Base-by-base conservation (phyloP, 2,329 filamentous ascomycete genomes). In the Arthrinium puccinioides region DNA sequence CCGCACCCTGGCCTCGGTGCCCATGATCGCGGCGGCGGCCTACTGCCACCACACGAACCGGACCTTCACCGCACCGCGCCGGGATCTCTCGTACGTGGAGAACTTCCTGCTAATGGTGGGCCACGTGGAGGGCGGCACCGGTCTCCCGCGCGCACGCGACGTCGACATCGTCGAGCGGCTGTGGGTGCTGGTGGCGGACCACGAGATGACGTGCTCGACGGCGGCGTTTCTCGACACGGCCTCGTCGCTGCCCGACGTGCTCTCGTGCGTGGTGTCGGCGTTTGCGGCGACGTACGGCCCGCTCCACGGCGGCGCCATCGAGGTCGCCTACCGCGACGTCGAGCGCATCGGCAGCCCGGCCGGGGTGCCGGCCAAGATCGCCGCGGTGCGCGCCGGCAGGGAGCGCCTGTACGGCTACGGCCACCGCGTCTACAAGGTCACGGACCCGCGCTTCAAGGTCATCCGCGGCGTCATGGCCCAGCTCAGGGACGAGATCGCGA, bases 141-240 rank as follows among this genome's bases (percentile, higher is more conserved):
- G 42, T 5, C 14, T 36, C 15, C 44, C 45, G 11, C 41, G 39
- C 29, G 33, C 38, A 6, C 37, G 39, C 14, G 41, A 43, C n/a
- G 45, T 43, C 8, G 13, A 8, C 8, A 8, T 44, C 2, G 34
- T 49, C 18, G 43, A 47, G 34, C 44, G 42, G 9, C 37, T 49
- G 7, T 46, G 45, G 47, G 36, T 40, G 2, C 37, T 38, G 5
- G 40, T 46, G 9, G 45, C 45, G 7, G 47, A 48, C 18, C 47
- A 49, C 15, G 47, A 49, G 25, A 46, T 49, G 41, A 46, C 47
- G 10, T 43, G 42, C 21, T 49, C 47, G 9, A 49, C 47, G 2
- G 47, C 45, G 9, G 47, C 47, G 9, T 32, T 47, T 3, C 33
- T 49, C 10, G 41, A 49, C 11, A 43, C 47, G 8, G 45, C 41